A percentile compares a stretch with the other conserved stretches of the same genome.
Conservation (phyloP, 495 filamentous ascomycete genomes). For the Stereocaulon alpinum region DNA sequence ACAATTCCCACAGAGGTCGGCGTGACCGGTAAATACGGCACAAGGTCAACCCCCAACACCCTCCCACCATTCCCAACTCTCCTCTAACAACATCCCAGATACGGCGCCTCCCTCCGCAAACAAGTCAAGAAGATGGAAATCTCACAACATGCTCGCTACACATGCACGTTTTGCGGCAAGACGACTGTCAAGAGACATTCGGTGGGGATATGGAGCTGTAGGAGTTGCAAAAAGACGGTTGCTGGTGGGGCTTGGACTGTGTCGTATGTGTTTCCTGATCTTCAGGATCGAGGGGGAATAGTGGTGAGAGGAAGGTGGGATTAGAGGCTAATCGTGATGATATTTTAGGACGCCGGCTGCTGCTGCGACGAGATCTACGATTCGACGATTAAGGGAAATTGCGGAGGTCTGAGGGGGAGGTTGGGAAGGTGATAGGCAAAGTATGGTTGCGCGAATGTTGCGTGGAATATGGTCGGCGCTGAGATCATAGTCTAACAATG, state of each 20-base stretch:
- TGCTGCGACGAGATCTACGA: conserved; percentile 91
- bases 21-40: conserved; percentile 63
- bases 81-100: conserved; percentile 41
- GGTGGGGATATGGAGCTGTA: conserved; percentile 96
- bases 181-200: conserved; percentile 82
- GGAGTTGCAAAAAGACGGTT: conserved; percentile 82
- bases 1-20: conserved; percentile 59
- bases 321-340: conserved; percentile 21
- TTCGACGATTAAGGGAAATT: conserved; percentile 95
- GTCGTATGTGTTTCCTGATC: conserved; percentile 57
- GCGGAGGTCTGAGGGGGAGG: conserved; percentile 65
- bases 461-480: too few species aligned
- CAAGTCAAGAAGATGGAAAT: conserved; percentile 99
- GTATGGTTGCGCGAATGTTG: not conserved
- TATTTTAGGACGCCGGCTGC: conserved; percentile 76
- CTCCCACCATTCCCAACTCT: too few species aligned
- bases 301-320: conserved; percentile 10
- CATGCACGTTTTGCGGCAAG: conserved; percentile 93
- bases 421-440: not conserved
- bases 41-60: conserved; percentile 38
- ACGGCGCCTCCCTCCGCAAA: conserved; percentile 99
- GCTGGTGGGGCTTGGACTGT: conserved; percentile 96
- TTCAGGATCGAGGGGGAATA: not conserved
- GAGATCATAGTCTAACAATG: not conserved
- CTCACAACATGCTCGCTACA: conserved; percentile 89